phyloP scores from a whole-genome alignment of 768 basidiomycete species.

The Kwoniella bestiolae region DNA sequence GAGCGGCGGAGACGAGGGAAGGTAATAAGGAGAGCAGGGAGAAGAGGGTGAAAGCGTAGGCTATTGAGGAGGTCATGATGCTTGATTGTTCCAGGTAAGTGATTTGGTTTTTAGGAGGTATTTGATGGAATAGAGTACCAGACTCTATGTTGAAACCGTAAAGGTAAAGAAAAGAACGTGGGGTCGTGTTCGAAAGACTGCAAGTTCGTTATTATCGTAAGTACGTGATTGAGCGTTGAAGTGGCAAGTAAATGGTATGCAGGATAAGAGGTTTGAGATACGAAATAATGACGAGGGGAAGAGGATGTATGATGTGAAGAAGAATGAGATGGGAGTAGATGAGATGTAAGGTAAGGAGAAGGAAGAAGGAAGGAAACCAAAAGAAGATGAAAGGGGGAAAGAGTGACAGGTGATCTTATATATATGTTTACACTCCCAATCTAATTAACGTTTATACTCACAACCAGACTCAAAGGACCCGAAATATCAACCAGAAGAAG shows the following conservation, averaged over 20 bases:
- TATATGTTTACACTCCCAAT: no score
- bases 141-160: slow-evolving; percentile 20
- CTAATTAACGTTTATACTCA: not conserved
- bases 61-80: slow-evolving; percentile 26
- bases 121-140: slow-evolving; percentile 20
- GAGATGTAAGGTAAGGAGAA: not conserved
- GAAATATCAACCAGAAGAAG: no score
- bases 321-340: not conserved
- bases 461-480: not conserved
- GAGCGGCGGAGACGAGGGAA: slow-evolving; percentile 19
- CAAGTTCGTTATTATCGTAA: not conserved
- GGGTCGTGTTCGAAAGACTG: slow-evolving; percentile 7
- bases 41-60: slow-evolving; percentile 25
- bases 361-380: not conserved
- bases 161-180: slow-evolving; percentile 13
- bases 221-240: slow-evolving; percentile 10
- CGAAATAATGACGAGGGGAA: not conserved
- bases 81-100: slow-evolving; percentile 5
- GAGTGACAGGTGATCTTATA: not conserved
- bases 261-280: slow-evolving; percentile 4
- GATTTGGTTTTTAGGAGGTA: not conserved
- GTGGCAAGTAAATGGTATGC: not conserved
- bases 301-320: not conserved
- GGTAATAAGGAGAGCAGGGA: slow-evolving; percentile 31
- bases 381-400: slow-evolving; percentile 1